Base-by-base conservation (phyloP, 352 stramenopile species). In the Albugo laibachii region DNA sequence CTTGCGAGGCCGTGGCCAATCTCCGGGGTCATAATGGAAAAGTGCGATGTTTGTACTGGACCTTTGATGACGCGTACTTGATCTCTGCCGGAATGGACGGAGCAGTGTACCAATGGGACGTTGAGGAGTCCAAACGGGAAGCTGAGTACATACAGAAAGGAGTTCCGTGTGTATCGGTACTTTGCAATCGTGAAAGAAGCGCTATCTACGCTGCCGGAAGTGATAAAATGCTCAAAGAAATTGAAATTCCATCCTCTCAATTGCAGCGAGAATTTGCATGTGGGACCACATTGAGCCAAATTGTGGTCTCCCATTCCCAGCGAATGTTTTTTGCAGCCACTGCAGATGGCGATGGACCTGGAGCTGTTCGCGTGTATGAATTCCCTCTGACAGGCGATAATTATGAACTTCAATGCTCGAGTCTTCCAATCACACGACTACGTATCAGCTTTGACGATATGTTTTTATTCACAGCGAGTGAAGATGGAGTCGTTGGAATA, bases 1-100 rank as follows among this genome's bases (percentile, higher is more conserved):
- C 80, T 5, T 81, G 80, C 38, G 86, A 95, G 35, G 66, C 93
- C n/a, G 56, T 96, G 20, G 62, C 66, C 21, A 92, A 91, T 21
- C 53, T 97, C 45, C 76, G 84, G 16, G 84, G 88, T 41, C 88
- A 97, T 63, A 97, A 94, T 53, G 79, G 80, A 56, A 96, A 95
- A 60, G 79, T 95, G 31, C 77, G 74, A 13, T 80, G 74, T 47
- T 48, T 97, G 13, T 74, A 63, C 52, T 97, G 80, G 80, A 84
- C 83, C 50, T 52, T 61, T 14, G 78, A 95, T 55, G 86, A 95
- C 65, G 74, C 67, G 40, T 71, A 63, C 8, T 54, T 97, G 15
- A 65, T 96, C 35, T 91, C 74, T 14, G 83, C 80, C 12, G 87
- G 89, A 13, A 69, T 92, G 57, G 89, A 96, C 55, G 89, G 89